Conservation (phyloP, 176 grass and related monocot species). For the Avena atlantica region DNA sequence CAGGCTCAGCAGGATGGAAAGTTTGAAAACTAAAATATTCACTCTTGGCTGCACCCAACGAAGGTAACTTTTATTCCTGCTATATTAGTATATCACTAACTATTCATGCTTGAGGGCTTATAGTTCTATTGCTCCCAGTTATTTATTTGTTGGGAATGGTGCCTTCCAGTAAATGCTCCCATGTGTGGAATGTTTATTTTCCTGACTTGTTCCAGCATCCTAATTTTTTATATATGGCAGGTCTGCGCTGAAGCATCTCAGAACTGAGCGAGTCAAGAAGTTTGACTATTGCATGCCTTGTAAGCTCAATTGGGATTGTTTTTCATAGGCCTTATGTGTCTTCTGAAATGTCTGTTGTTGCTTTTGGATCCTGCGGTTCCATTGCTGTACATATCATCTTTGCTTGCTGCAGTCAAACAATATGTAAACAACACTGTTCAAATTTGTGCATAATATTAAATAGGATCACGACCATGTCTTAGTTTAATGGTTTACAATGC, state of each 20-base stretch:
- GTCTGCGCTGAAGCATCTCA: conserved; percentile 81
- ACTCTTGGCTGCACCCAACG: conserved; percentile 85
- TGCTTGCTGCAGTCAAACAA: conserved; percentile 31
- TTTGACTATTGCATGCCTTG: conserved; percentile 97
- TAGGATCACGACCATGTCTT: neutral
- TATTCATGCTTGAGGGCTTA: conserved; percentile 23
- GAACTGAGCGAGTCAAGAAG: conserved; percentile 77
- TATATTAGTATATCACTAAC: neutral
- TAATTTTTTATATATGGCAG: conserved; percentile 53
- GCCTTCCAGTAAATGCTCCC: neutral
- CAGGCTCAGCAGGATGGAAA: conserved; percentile 71
- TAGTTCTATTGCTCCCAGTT: neutral
- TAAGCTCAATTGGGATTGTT: conserved; percentile 56
- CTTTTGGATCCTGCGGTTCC: conserved; percentile 20
- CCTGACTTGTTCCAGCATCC: conserved; percentile 2
- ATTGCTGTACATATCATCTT: conserved; percentile 38
- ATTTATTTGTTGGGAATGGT: conserved; percentile 21
- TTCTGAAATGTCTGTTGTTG: conserved; percentile 27
- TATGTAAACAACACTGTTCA: conserved; percentile 26
- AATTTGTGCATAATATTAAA: conserved; percentile 27
- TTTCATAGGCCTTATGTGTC: conserved; percentile 27
- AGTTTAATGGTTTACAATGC: conserved; percentile 28
- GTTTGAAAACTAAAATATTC: conserved; percentile 82
- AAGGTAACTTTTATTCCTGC: conserved; percentile 62
- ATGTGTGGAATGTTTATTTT: neutral